These are phyloP conservation scores for Lecanicillium sp. DNA, from an alignment of 2,329 filamentous ascomycete species.

Conservation along the genomic window DNA sequence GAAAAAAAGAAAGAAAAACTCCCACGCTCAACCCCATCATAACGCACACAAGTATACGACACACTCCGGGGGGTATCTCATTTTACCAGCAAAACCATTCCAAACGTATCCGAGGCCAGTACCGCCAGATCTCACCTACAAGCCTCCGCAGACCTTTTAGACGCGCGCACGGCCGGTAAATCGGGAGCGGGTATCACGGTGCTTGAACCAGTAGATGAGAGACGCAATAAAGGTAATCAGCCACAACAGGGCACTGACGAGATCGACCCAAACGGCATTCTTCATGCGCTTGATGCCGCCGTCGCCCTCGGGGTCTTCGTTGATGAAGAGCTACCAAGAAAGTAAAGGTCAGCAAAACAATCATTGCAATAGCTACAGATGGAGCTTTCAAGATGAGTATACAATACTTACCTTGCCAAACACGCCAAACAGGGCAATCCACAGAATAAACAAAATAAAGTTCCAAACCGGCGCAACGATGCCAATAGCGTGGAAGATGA, in stretches of 20 bases:
- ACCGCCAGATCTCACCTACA: no score
- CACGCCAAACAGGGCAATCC: constrained; percentile 73
- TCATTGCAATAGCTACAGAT: neutral
- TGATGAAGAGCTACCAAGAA: constrained; percentile 55
- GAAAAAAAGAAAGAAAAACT: no score
- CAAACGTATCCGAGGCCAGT: no score
- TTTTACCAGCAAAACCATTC: no score
- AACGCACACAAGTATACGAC: no score
- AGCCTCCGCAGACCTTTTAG: constrained; percentile 21
- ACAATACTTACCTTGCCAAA: constrained; percentile 54
- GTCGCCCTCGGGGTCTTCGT: constrained; percentile 56
- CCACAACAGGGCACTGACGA: constrained; percentile 71
- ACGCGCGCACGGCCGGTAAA: constrained; percentile 54
- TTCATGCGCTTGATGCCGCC: constrained; percentile 67
- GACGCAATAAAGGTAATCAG: constrained; percentile 50
- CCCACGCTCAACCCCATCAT: no score
- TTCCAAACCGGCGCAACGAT: constrained; percentile 58
- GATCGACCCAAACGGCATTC: constrained; percentile 75
- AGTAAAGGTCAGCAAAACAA: constrained; percentile 5
- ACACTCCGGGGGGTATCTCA: no score
- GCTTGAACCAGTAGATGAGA: constrained; percentile 49
- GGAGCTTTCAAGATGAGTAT: neutral
- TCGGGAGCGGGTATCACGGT: constrained; percentile 41
- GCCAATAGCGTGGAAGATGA: constrained; percentile 42
- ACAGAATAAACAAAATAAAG: constrained; percentile 64